Conservation (phyloP, 2,329 filamentous ascomycete genomes). For the Erysiphe neolycopersici region DNA sequence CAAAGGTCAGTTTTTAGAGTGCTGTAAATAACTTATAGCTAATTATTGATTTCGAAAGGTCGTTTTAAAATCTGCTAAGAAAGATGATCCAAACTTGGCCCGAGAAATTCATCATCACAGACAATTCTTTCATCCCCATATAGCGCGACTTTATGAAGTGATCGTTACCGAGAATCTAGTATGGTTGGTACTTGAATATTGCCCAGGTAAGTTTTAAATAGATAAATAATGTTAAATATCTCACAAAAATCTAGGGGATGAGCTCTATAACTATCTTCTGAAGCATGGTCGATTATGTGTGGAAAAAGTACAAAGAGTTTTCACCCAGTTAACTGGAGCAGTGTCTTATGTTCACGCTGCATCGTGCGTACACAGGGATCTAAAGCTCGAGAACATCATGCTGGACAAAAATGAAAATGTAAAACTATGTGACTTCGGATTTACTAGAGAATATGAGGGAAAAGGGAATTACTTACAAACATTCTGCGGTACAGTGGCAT, state of each 20-base stretch:
- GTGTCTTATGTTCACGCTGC: constrained; percentile 89
- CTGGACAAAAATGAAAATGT: constrained; percentile 94
- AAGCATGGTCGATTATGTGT: constrained; percentile 61
- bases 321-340: constrained; percentile 82
- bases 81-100: constrained; percentile 82
- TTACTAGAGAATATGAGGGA: constrained; percentile 90
- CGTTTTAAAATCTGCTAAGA: constrained; percentile 92
- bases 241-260: constrained; percentile 37
- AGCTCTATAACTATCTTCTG: constrained; percentile 89
- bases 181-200: constrained; percentile 94
- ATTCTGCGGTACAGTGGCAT: constrained; percentile 93
- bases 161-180: constrained; percentile 89
- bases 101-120: constrained; percentile 97
- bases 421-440: constrained; percentile 93
- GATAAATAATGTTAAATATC: not conserved
- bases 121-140: constrained; percentile 93
- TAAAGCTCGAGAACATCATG: constrained; percentile 91
- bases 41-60: constrained; percentile 28
- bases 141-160: constrained; percentile 87
- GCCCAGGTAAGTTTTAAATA: constrained; percentile 38
- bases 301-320: constrained; percentile 80
- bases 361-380: constrained; percentile 82
- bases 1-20: constrained; percentile 38
- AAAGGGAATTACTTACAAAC: constrained; percentile 87
- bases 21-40: not conserved